These are phyloP conservation scores for Colletotrichum sp. DNA, from an alignment of 2,329 filamentous ascomycete genomes.

Conservation along the genomic window DNA sequence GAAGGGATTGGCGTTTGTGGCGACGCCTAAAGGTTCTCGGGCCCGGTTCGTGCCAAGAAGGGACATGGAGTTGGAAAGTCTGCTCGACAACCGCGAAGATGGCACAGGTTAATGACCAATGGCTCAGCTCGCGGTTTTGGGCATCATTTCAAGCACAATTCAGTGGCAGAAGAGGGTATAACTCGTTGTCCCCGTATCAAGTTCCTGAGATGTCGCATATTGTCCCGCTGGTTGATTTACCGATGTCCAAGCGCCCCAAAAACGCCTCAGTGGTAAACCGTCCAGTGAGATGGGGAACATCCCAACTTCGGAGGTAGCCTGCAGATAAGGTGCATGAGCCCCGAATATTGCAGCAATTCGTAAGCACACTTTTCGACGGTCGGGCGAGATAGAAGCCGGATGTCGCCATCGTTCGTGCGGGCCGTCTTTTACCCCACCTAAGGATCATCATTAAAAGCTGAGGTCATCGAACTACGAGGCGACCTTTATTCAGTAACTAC, in stretches of 20 bases:
- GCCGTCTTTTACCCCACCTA: background rate
- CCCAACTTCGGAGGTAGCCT: background rate
- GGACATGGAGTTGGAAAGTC: background rate
- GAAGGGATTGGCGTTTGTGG: constrained; percentile 10
- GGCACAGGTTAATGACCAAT: background rate
- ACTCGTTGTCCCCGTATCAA: background rate
- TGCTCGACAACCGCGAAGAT: background rate
- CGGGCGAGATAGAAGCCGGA: background rate
- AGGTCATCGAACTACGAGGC: background rate
- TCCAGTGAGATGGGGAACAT: background rate
- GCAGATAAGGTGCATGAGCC: background rate
- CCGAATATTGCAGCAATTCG: background rate
- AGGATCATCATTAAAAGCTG: background rate
- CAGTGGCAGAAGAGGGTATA: background rate
- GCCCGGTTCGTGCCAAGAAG: constrained; percentile 22
- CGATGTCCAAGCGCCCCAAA: background rate
- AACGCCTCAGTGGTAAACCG: background rate
- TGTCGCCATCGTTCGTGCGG: constrained; percentile 16
- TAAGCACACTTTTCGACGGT: background rate
- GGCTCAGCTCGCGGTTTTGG: background rate
- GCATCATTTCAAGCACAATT: background rate
- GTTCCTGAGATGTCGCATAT: background rate
- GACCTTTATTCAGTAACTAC: constrained; percentile 22
- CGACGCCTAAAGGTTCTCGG: constrained; percentile 14
- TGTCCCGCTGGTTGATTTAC: background rate